Evolutionary conservation across 306 rosid genomes (phyloP).

Genomic region (Fagus sylvatica): DNA sequence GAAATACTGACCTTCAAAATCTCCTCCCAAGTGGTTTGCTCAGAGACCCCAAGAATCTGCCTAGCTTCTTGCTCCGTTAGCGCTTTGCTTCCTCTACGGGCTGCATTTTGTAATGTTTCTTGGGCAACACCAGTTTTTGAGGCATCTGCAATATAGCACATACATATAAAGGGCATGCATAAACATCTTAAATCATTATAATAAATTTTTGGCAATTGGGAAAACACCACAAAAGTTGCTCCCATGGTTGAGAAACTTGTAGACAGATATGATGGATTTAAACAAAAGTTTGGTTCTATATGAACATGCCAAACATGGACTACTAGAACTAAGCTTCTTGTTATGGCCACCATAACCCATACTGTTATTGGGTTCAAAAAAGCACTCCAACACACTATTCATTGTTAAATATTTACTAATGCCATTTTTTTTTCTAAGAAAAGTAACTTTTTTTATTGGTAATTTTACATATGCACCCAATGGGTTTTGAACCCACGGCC

Average conservation of each 20-base stretch:
- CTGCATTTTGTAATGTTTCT: conserved; percentile 52
- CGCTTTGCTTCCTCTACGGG: conserved; percentile 52
- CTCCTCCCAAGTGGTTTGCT: conserved; percentile 83
- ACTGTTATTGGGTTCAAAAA: too few species aligned
- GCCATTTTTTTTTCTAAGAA: too few species aligned
- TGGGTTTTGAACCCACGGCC: too few species aligned
- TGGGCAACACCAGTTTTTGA: conserved; percentile 64
- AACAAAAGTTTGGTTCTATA: not conserved
- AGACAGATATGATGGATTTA: not conserved
- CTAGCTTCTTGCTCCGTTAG: conserved; percentile 93
- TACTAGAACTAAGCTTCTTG: not conserved
- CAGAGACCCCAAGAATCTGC: conserved; percentile 82
- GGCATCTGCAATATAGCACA: conserved; percentile 41
- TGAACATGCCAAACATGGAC: not conserved
- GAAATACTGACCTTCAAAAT: conserved; percentile 53
- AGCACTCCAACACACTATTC: too few species aligned
- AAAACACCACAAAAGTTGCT: not conserved
- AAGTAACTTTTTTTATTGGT: too few species aligned
- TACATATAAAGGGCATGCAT: not conserved
- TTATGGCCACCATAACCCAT: not conserved
- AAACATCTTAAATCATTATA: not conserved
- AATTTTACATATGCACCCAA: too few species aligned
- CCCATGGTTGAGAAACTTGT: not conserved
- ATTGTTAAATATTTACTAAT: too few species aligned
- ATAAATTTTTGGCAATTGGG: not conserved